Base-by-base conservation (phyloP, 2,329 filamentous ascomycete species). In the Cladosporium oxysporum region DNA sequence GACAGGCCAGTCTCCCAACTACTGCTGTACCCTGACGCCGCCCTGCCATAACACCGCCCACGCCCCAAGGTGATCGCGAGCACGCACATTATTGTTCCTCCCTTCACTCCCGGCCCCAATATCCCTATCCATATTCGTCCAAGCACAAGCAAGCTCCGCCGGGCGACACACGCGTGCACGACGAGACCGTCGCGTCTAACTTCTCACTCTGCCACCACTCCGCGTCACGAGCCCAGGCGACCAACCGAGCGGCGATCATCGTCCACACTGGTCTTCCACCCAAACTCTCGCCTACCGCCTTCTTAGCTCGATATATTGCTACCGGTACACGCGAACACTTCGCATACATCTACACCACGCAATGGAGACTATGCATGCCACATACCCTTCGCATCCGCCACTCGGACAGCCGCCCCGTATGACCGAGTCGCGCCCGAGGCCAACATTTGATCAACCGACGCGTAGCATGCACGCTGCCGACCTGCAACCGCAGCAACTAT, bases 391-490 rank as follows among this genome's bases (percentile, higher is more conserved):
- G 67, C 58, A 50, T 67, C 28, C 69, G 68, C 60, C 47, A 16
- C 26, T 59, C 8, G 49, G 35, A 29, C 61, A 53, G 50, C 33
- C 61, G 23, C 12, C 61, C 23, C 67, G 41, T 44, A 44, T 53
- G 55, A 10, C 53, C 57, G 58, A 47, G 47, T 53, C 53, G 52
- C 66, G 55, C 28, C 65, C 60, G 58, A 62, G 53, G 57, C 66
- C 57, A 28, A 55, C 52, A 33, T 60, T 64, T 58, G 64, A 66
- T 37, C 63, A 69, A 58, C 52, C 69, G 67, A 73, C 72, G 72
- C 72, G 73, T 72, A 64, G n/a, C 47, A 64, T 69, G 66, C 66
- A 67, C 21, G 68, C 67, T 66, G 18, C 62, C 63, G 61, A 62
- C 57, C 12, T 49, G 47, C 66, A 67, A 52, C 66, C 67, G 37